phyloP scores from a whole-genome alignment of 805 yeast species.

The Nakazawaea wickerhamii region DNA sequence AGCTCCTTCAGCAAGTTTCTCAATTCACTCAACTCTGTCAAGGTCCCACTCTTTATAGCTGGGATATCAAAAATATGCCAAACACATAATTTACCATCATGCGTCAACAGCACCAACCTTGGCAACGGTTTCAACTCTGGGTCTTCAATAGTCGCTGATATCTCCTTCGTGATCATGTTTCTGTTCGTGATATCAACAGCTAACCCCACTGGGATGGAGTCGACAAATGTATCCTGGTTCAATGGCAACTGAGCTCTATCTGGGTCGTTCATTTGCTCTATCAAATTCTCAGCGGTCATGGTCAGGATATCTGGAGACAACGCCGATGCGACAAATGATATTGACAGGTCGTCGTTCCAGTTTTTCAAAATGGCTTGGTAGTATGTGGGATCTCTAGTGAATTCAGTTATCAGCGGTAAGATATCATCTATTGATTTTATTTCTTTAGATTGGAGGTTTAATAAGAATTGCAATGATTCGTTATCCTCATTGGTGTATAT shows the following conservation, averaged over 20 bases:
- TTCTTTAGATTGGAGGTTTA: constrained; percentile 15
- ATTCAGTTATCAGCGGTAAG: constrained; percentile 48
- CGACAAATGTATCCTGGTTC: constrained; percentile 57
- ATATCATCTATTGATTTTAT: constrained; percentile 35
- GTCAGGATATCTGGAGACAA: constrained; percentile 60
- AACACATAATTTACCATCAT: constrained; percentile 53
- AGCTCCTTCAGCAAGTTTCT: background rate
- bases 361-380: constrained; percentile 36
- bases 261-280: constrained; percentile 59
- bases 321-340: constrained; percentile 49
- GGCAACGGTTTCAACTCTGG: constrained; percentile 66
- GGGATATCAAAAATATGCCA: constrained; percentile 61
- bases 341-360: constrained; percentile 33
- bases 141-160: constrained; percentile 18
- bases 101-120: constrained; percentile 53
- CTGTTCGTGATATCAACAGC: constrained; percentile 51
- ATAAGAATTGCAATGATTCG: constrained; percentile 22
- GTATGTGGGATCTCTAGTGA: constrained; percentile 39
- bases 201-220: constrained; percentile 67
- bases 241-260: constrained; percentile 72
- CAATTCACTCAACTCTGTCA: constrained; percentile 12
- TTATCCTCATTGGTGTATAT: constrained; percentile 30
- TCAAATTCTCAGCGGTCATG: constrained; percentile 29
- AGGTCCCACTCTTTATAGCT: constrained; percentile 37
- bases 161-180: constrained; percentile 44